A percentile compares a stretch with the other conserved stretches of the same genome.
Conservation (phyloP, 139 green algal genomes). For the Coelastrella sp. region DNA sequence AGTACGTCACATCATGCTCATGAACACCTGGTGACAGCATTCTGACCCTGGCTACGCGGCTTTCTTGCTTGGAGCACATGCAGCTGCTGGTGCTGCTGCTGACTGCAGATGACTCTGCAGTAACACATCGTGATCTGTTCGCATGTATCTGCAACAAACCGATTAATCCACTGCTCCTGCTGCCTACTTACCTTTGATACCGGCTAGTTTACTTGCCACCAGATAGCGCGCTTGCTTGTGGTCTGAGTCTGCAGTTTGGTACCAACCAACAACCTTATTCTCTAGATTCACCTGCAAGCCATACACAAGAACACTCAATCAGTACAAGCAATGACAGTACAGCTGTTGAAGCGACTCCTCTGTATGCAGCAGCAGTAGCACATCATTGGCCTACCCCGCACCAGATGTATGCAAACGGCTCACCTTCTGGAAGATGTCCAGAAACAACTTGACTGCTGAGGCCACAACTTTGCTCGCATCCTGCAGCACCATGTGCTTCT, state of each 20-base stretch:
- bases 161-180: too few species aligned
- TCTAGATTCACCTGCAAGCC: conserved; percentile 3
- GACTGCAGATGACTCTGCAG: too few species aligned
- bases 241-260: too few species aligned
- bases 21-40: too few species aligned
- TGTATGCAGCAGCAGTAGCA: too few species aligned
- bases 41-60: too few species aligned
- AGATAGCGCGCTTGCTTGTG: background rate
- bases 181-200: conserved; percentile 1
- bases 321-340: too few species aligned
- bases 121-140: too few species aligned
- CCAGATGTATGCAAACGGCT: background rate
- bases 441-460: background rate
- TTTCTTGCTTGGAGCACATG: background rate
- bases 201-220: background rate
- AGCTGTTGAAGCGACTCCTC: too few species aligned
- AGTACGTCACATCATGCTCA: too few species aligned
- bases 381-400: too few species aligned
- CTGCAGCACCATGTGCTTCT: conserved; percentile 48
- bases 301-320: background rate
- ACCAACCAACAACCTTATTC: background rate
- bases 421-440: conserved; percentile 31
- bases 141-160: too few species aligned
- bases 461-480: background rate
- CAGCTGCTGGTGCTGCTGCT: background rate